Conservation (phyloP, 73 alveolate genomes). For the Paramecium biaurelia region DNA sequence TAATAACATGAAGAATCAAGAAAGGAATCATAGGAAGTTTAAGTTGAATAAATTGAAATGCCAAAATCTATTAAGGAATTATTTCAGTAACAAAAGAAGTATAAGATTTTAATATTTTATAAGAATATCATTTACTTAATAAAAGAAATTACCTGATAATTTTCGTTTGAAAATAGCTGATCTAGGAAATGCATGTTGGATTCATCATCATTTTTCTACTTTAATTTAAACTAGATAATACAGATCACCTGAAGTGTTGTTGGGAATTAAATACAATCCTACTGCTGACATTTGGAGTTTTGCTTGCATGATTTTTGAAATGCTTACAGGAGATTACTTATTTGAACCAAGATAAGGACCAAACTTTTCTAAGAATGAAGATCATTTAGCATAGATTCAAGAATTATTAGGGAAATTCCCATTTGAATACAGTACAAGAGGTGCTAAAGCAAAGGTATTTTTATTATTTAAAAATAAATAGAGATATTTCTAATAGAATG, state of each 20-base stretch:
- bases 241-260: constrained; percentile 74
- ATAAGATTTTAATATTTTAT: constrained; percentile 52
- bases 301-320: constrained; percentile 94
- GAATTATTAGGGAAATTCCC: constrained; percentile 85
- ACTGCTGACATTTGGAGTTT: constrained; percentile 96
- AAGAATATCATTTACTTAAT: background rate
- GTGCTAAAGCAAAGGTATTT: constrained; percentile 63
- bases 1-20: background rate
- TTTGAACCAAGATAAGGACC: constrained; percentile 91
- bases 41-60: background rate
- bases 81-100: constrained; percentile 23
- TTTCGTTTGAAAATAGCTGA: constrained; percentile 88
- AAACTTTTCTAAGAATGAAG: constrained; percentile 72
- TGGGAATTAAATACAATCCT: constrained; percentile 88
- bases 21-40: constrained; percentile 13
- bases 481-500: constrained; percentile 47
- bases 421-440: constrained; percentile 69
- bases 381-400: constrained; percentile 84
- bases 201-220: constrained; percentile 88
- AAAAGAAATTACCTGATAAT: constrained; percentile 64
- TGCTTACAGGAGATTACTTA: constrained; percentile 95
- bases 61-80: constrained; percentile 49
- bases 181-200: constrained; percentile 97
- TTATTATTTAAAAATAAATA: background rate
- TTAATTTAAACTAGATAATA: constrained; percentile 90